phyloP scores from a whole-genome alignment of 1,284 basidiomycete species.

The Cutaneotrichosporon sp. region DNA sequence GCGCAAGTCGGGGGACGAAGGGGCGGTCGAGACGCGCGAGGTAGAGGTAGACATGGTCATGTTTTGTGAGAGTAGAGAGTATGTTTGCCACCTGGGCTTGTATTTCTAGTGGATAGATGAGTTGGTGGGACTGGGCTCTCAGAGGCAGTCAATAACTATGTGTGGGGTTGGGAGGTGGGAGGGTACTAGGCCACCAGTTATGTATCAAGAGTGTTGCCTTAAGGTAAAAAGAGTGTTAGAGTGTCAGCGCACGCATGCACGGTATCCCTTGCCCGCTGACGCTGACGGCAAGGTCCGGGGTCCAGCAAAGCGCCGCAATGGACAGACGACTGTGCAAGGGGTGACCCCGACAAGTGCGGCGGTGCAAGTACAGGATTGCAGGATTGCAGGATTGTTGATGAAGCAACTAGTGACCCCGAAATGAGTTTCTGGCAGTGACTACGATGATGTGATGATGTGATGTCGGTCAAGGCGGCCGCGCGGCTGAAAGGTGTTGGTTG shows the following conservation, averaged over 20 bases:
- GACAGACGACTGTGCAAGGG: not conserved
- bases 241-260: not conserved
- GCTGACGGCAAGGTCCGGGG: not conserved
- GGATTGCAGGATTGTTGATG: not conserved
- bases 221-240: not conserved
- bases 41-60: slow-evolving; percentile 10
- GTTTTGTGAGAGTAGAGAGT: not conserved
- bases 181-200: not conserved
- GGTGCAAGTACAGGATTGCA: too few species aligned
- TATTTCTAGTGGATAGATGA: not conserved
- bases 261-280: not conserved
- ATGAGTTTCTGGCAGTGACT: too few species aligned
- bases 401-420: not conserved
- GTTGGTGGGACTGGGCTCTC: not conserved
- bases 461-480: not conserved
- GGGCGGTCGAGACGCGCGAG: slow-evolving; percentile 30
- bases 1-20: slow-evolving; percentile 33
- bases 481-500: too few species aligned
- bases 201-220: not conserved
- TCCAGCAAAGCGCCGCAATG: not conserved
- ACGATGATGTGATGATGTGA: not conserved
- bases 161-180: not conserved
- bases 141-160: not conserved
- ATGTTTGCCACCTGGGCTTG: slow-evolving; percentile 1
- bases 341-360: not conserved